Evolutionary conservation across 179 eudicot species (phyloP).

Genomic region (Beta corolliflora): DNA sequence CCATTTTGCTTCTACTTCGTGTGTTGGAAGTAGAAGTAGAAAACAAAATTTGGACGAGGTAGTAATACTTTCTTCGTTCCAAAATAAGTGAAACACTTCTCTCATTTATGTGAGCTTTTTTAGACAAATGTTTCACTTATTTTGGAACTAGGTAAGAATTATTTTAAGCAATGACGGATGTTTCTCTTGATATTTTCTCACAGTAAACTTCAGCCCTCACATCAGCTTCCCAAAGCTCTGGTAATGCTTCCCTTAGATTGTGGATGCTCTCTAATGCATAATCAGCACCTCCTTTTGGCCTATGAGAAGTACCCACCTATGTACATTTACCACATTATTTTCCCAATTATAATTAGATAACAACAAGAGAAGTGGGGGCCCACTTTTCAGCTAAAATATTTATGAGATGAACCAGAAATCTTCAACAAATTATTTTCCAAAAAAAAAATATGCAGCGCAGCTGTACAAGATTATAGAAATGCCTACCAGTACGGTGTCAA

Average conservation of each 20-base stretch:
- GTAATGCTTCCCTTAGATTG: conserved; percentile 77
- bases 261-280: conserved; percentile 86
- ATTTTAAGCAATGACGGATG: conserved; percentile 66
- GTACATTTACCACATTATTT: background rate
- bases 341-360: background rate
- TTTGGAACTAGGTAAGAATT: too few relatives aligned
- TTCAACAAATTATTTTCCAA: background rate
- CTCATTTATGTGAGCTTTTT: too few relatives aligned
- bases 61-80: too few relatives aligned
- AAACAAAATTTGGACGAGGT: background rate
- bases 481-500: conserved; percentile 82
- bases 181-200: conserved; percentile 57
- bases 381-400: conserved; percentile 1
- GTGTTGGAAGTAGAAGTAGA: too few relatives aligned
- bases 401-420: background rate
- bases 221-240: conserved; percentile 72
- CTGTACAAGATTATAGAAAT: background rate
- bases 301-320: conserved; percentile 76
- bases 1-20: too few relatives aligned
- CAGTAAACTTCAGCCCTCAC: conserved; percentile 48
- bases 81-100: too few relatives aligned
- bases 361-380: conserved; percentile 3
- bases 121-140: too few relatives aligned
- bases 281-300: conserved; percentile 72
- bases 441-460: background rate